Evolutionary conservation across 129 eudicot species (phyloP), one percentile per base, ranked within the genome.

Genomic region (Apium graveolens): DNA sequence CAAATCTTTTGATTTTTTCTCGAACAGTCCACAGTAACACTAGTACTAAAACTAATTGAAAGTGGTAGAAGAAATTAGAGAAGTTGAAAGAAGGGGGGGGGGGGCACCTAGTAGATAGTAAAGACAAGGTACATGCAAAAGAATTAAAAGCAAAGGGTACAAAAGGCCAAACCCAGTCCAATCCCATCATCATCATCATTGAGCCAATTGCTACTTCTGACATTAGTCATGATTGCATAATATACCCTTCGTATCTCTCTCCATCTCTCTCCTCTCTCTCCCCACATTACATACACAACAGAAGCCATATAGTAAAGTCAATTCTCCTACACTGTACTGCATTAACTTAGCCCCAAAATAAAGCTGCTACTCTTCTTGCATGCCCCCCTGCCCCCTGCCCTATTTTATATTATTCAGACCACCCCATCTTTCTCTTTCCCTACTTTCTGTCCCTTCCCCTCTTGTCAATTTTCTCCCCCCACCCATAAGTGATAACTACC

Each of bases 151-250:
- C 76, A 72, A 85, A 82, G 5, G 78, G 37, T n/a, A n/a, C 82
- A 80, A 80, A 82, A 83, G 70, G 76, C 51, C 35, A 80, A 78
- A 79, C 80, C 80, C 82, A 84, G 82, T 88, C 85, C 86, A 86
- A 82, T 84, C 83, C 90, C 86, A 87, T 88, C 92, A 86, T 88
- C 85, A 88, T 88, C 85, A 87, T 71, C 53, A 72, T 90, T 90
- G 84, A 83, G 91, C 87, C 90, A 87, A 87, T 90, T 78, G 82
- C 69, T n/a, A 75, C 82, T 60, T 81, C 89, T 86, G 90, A 90
- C 96, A 86, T 70, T 82, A 81, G 83, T 86, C 96, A 86, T 90
- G 87, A 90, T 86, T 86, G 87, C 89, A 83, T 86, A 88, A 86
- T 81, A 79, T 76, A 72, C 79, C 79, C 57, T 48, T 45, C 75